A percentile compares a stretch with the other conserved stretches of the same genome.
phyloP scores from a whole-genome alignment of 2,329 filamentous ascomycete genomes.

The Blastomyces percursus region DNA sequence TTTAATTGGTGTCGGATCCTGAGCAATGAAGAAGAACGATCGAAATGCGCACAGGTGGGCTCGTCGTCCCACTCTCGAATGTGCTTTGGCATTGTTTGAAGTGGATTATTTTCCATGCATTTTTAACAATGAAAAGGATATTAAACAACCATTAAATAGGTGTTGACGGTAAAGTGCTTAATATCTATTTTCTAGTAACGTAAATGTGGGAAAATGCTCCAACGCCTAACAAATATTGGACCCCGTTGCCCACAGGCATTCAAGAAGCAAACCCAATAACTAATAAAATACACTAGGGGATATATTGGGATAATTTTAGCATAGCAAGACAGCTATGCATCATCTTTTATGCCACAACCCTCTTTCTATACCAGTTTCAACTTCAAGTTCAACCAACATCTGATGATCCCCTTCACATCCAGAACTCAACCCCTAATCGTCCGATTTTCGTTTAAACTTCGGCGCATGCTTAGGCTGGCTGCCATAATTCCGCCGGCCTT shows the following conservation, averaged over 20 bases:
- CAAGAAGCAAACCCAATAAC: background rate
- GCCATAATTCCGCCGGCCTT: constrained; percentile 59
- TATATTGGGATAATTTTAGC: background rate
- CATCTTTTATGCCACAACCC: background rate
- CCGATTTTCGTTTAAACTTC: constrained; percentile 43
- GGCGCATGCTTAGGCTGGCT: constrained; percentile 61
- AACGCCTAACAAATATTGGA: background rate
- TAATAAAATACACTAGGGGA: background rate
- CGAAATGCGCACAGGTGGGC: too few species aligned
- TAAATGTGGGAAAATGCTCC: background rate
- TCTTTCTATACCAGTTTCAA: background rate
- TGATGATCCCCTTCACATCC: too few species aligned
- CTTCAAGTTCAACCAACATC: background rate
- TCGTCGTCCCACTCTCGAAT: too few species aligned
- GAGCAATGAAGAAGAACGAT: background rate
- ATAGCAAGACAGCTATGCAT: background rate
- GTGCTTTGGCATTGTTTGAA: background rate
- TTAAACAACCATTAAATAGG: background rate
- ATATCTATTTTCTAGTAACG: background rate
- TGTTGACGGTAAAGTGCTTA: background rate
- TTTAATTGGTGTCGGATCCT: background rate
- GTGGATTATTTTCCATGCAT: background rate
- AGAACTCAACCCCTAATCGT: constrained; percentile 17
- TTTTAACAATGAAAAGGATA: background rate
- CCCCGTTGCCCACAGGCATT: background rate